Percentiles rank a stretch among this genome's conserved stretches.
These are phyloP conservation scores for Fusarium pininemorale DNA, from an alignment of 2,329 filamentous ascomycete species.

Conservation along the genomic window DNA sequence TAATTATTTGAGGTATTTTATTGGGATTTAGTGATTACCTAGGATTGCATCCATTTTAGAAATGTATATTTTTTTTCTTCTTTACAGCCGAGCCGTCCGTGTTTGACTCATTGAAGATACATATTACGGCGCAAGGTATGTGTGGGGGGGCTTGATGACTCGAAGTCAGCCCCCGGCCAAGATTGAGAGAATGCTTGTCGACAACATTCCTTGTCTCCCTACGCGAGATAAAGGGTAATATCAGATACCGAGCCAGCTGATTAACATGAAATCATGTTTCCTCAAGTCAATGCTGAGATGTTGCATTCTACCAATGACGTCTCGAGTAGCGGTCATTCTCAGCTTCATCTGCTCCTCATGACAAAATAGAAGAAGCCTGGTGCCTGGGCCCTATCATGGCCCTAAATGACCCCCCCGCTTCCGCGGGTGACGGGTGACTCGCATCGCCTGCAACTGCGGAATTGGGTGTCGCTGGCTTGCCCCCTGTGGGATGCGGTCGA, in stretches of 20 bases:
- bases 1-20: slow-evolving; percentile 9
- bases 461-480: slow-evolving; percentile 8
- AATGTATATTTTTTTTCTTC: slow-evolving; percentile 13
- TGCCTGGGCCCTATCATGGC: not conserved
- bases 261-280: not conserved
- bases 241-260: not conserved
- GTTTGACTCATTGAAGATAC: slow-evolving; percentile 17
- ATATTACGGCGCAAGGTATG: not conserved
- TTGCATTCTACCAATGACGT: not conserved
- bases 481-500: slow-evolving; percentile 47
- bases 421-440: slow-evolving; percentile 56
- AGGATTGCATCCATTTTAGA: slow-evolving; percentile 28
- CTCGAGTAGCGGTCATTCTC: not conserved
- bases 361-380: not conserved
- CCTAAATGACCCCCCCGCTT: slow-evolving; percentile 9
- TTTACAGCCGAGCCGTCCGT: not conserved
- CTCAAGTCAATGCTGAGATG: not conserved
- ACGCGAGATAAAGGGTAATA: not conserved
- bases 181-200: not conserved
- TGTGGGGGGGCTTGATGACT: slow-evolving; percentile 34
- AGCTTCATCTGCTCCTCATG: not conserved
- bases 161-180: slow-evolving; percentile 5
- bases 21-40: slow-evolving; percentile 24
- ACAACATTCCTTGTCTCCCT: slow-evolving; percentile 3
- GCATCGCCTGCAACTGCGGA: slow-evolving; percentile 51